Base-by-base conservation (phyloP, 2,329 filamentous ascomycete genomes). In the Fusarium goolgardi region DNA sequence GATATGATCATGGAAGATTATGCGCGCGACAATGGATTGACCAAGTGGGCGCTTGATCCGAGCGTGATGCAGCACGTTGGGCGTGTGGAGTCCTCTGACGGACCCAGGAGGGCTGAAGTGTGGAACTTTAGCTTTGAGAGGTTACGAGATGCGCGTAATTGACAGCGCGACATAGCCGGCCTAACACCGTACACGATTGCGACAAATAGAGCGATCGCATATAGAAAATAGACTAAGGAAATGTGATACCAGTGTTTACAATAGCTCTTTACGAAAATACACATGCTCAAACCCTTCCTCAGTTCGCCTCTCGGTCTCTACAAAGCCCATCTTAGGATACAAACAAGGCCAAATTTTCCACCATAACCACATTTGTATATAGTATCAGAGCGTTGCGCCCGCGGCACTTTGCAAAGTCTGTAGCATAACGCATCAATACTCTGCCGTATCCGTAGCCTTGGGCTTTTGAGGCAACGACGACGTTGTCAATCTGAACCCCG, bases 41-140 rank as follows among this genome's bases (percentile, higher is more conserved):
- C 64, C 3, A 79, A 79, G 51, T 80, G 78, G 77, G 78, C 79
- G 7, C 70, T 79, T 29, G 76, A 78, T 18, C 77, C 77, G 35
- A 78, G 77, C 31, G 76, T 80, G 2, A 71, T 80, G 20, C 79
- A 81, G 49, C 79, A 81, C 47, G 75, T 78, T 10, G 79, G 78
- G 6, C 59, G 74, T 31, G 71, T 69, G 23, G 73, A 77, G 60
- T 77, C 76, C 9, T 77, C 75, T 6, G 75, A 71, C 2, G 73
- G 74, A 1, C 66, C 63, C 4, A 65, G 69, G 29, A 65, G 65
- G 37, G 73, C 74, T 2, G 75, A 78, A 20, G 75, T 78, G 7
- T 79, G 77, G 76, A 79, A 79, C 27, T 79, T 79, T 62, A 77
- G 75, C 39, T 79, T 79, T 63, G 75, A 80, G 58, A 70, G 67